Conservation (phyloP, 2,329 filamentous ascomycete species). For the Geosmithia morbida region DNA sequence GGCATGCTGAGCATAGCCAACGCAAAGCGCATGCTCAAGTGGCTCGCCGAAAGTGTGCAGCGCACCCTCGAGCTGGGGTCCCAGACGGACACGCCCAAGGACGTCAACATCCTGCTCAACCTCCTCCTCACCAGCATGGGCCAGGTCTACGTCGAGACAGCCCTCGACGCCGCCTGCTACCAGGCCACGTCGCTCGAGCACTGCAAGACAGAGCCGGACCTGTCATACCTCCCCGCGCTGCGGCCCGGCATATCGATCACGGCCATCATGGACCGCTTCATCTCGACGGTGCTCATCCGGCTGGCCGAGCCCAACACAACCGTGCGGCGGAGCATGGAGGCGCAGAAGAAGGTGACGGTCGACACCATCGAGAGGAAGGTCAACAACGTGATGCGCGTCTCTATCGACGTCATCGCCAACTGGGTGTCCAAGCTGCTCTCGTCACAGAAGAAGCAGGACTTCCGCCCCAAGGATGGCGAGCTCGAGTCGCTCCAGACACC, state of each 20-base stretch:
- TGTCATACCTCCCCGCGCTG: constrained; percentile 67
- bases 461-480: constrained; percentile 71
- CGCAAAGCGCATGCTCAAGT: constrained; percentile 96
- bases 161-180: constrained; percentile 56
- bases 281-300: constrained; percentile 78
- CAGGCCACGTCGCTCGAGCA: constrained; percentile 63
- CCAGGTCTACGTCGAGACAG: constrained; percentile 60
- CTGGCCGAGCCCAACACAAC: constrained; percentile 83
- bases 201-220: constrained; percentile 71
- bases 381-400: constrained; percentile 41
- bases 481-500: constrained; percentile 71
- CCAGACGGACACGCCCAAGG: constrained; percentile 80
- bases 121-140: constrained; percentile 80
- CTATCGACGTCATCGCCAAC: constrained; percentile 54
- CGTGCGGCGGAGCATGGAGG: constrained; percentile 79
- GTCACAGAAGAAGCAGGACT: constrained; percentile 78
- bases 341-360: constrained; percentile 59
- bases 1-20: constrained; percentile 69
- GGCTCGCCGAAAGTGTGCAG: constrained; percentile 90
- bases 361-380: constrained; percentile 76
- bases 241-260: constrained; percentile 77
- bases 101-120: constrained; percentile 73
- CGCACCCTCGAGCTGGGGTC: constrained; percentile 82
- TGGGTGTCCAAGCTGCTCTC: constrained; percentile 62
- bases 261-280: constrained; percentile 85